A percentile compares a stretch with the other conserved stretches of the same genome.
Conservation (phyloP, 2,329 filamentous ascomycete genomes). For the Sphaceloma murrayae region DNA sequence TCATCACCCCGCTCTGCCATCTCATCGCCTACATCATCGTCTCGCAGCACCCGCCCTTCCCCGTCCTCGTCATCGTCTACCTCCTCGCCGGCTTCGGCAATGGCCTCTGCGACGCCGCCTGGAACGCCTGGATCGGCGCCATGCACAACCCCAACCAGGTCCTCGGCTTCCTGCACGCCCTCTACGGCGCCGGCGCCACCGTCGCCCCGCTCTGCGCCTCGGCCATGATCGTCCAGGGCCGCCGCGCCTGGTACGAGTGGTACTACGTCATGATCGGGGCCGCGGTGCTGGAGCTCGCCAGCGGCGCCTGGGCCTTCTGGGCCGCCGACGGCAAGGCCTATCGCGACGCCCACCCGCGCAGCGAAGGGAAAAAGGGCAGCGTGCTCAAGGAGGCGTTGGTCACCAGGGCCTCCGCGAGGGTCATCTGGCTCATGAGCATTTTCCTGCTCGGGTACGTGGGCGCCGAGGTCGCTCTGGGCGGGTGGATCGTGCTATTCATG, state of each 20-base stretch:
- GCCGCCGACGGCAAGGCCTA: slow-evolving; percentile 47
- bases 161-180: slow-evolving; percentile 57
- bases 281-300: slow-evolving; percentile 44
- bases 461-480: slow-evolving; percentile 63
- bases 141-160: slow-evolving; percentile 63
- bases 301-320: slow-evolving; percentile 50
- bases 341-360: slow-evolving; percentile 40
- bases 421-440: slow-evolving; percentile 62
- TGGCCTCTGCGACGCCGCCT: slow-evolving; percentile 51
- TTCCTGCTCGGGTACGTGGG: slow-evolving; percentile 76
- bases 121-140: slow-evolving; percentile 53
- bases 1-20: slow-evolving; percentile 51
- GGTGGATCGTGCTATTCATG: slow-evolving; percentile 85
- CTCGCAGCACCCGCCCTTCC: slow-evolving; percentile 55
- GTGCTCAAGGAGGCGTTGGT: slow-evolving; percentile 44
- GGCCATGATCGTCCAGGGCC: slow-evolving; percentile 52
- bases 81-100: slow-evolving; percentile 57
- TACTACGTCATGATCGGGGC: slow-evolving; percentile 61
- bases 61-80: slow-evolving; percentile 51
- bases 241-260: slow-evolving; percentile 56
- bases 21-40: slow-evolving; percentile 53
- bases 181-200: slow-evolving; percentile 59
- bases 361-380: slow-evolving; percentile 35
- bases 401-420: slow-evolving; percentile 37
- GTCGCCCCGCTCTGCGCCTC: slow-evolving; percentile 59